Evolutionary conservation across 2,329 filamentous ascomycete genomes (phyloP), one percentile per base, ranked within the genome.

Genomic region (Grosmannia clavigera): DNA sequence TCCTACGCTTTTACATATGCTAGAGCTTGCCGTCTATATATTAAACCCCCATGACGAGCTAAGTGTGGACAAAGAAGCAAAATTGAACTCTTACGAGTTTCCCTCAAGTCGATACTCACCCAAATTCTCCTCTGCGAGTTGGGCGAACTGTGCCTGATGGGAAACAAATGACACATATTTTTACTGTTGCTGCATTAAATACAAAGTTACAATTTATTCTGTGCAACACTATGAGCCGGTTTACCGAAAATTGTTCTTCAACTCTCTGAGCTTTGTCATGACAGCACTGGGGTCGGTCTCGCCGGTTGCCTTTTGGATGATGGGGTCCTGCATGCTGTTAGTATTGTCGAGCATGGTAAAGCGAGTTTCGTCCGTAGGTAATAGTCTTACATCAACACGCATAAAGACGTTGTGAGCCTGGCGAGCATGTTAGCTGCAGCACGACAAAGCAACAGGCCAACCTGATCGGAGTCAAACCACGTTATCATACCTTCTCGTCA

Each of bases 351-450:
- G 25, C 40, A 3, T 33, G n/a, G 16, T n/a, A 40, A 7, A 31
- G 10, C 11, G 9, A 35, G 33, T 9, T 9, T 35, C 33, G 33
- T 35, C 29, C 29, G 33, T 35, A 11, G 33, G 33, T 11, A 2
- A 11, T 35, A 38, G 22, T 7, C 53, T 76, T 75, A 90, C 88
- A 66, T 87, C 78, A 43, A 95, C 80, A 66, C 88, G 82, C 94
- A 99, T 97, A 69, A 99, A 99, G 1, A 96, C 90, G 68, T 99
- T 99, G 72, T 97, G 91, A 75, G 88, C 76, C 88, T 92, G 64
- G 3, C 31, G 19, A 67, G 55, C 67, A 62, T 25, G 35, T 55
- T 55, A 54, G 55, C 55, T 22, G 10, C 10, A 19, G 25, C 50
- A 16, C 12, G 3, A 29, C 3, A 35, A 19, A 19, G 16, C 3